These are phyloP conservation scores for Suillus tomentosus DNA, from an alignment of 768 basidiomycete species.

Conservation along the genomic window DNA sequence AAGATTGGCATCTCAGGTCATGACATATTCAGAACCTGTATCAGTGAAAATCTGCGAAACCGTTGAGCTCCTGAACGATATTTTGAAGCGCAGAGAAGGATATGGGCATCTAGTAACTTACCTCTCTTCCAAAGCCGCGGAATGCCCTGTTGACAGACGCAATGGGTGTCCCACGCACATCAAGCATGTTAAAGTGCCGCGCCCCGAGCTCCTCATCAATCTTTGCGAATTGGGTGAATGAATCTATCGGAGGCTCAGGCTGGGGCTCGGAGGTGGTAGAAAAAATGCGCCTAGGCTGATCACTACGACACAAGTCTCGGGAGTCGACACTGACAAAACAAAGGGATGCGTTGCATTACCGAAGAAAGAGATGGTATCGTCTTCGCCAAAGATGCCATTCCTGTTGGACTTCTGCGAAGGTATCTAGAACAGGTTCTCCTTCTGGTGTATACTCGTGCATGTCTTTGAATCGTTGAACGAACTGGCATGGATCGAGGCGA, in stretches of 20 bases:
- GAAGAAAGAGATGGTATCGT: too few species aligned
- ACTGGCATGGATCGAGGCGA: too few species aligned
- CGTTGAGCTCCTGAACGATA: neutral
- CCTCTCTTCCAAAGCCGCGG: slow-evolving; percentile 77
- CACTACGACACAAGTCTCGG: slow-evolving; percentile 33
- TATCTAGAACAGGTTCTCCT: too few species aligned
- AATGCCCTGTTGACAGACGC: slow-evolving; percentile 71
- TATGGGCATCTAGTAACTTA: slow-evolving; percentile 23
- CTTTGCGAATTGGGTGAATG: slow-evolving; percentile 67
- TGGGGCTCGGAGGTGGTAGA: slow-evolving; percentile 47
- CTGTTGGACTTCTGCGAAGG: too few species aligned
- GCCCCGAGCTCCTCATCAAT: slow-evolving; percentile 76
- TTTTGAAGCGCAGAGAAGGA: neutral
- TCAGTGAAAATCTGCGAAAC: slow-evolving; percentile 72
- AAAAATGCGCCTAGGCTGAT: slow-evolving; percentile 44
- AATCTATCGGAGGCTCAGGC: slow-evolving; percentile 41
- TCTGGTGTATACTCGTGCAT: too few species aligned
- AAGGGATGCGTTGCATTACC: too few species aligned
- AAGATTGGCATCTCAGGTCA: slow-evolving; percentile 1
- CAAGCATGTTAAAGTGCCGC: slow-evolving; percentile 70
- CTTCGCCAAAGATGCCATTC: too few species aligned
- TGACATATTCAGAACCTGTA: slow-evolving; percentile 49
- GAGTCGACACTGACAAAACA: too few species aligned
- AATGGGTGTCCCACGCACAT: slow-evolving; percentile 56
- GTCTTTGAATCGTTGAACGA: too few species aligned